phyloP scores from a whole-genome alignment of 2,329 filamentous ascomycete genomes.

The Corynespora cassiicola region DNA sequence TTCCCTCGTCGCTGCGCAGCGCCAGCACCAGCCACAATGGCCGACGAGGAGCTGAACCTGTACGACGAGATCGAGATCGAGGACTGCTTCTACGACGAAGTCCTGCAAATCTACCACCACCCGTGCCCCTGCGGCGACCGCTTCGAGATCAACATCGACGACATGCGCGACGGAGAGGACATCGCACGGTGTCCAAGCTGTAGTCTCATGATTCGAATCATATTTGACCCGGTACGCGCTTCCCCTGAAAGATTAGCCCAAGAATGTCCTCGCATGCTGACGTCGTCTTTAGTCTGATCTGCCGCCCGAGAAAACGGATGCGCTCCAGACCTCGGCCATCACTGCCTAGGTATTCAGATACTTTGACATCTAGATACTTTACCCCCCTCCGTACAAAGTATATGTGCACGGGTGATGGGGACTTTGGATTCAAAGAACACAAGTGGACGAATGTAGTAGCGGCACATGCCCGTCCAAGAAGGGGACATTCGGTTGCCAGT shows the following conservation, averaged over 20 bases:
- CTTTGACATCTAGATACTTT: too few species aligned
- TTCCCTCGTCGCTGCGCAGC: too few species aligned
- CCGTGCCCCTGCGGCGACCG: slow-evolving; percentile 97
- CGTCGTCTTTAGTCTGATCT: slow-evolving; percentile 36
- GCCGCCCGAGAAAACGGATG: slow-evolving; percentile 29
- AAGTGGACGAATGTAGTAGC: too few species aligned
- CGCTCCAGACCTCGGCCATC: slow-evolving; percentile 29
- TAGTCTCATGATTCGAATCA: slow-evolving; percentile 94
- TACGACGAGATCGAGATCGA: slow-evolving; percentile 99
- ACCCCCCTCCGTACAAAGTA: too few species aligned
- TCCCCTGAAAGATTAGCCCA: not conserved
- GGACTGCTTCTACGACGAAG: slow-evolving; percentile 92
- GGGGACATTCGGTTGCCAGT: too few species aligned
- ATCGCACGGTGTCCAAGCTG: slow-evolving; percentile 98
- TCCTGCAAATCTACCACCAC: slow-evolving; percentile 89
- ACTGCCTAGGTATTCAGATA: slow-evolving; percentile 22
- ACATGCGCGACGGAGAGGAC: slow-evolving; percentile 87
- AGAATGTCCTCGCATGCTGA: slow-evolving; percentile 5
- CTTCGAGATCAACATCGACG: slow-evolving; percentile 87
- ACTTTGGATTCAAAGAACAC: too few species aligned
- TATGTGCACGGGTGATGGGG: too few species aligned
- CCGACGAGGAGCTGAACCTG: slow-evolving; percentile 62
- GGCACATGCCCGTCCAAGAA: too few species aligned
- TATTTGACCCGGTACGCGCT: slow-evolving; percentile 78
- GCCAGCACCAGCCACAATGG: slow-evolving; percentile 32